A percentile compares a stretch with the other conserved stretches of the same genome.
These are phyloP conservation scores for Aspergillus sergii DNA, from an alignment of 2,329 filamentous ascomycete genomes.

Conservation along the genomic window DNA sequence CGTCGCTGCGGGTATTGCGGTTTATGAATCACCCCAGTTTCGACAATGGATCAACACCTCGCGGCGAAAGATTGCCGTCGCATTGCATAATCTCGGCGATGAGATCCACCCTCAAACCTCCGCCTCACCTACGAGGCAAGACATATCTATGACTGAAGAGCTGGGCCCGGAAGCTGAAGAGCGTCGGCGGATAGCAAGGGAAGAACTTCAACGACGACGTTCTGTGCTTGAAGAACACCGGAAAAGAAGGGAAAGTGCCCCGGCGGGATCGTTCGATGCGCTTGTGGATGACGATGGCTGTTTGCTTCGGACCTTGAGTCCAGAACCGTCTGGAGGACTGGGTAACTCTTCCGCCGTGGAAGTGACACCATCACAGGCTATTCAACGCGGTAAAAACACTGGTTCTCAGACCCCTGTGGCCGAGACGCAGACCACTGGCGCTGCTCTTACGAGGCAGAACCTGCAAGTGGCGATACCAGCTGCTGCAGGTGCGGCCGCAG, in stretches of 20 bases:
- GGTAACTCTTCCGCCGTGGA: conserved; percentile 45
- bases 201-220: conserved; percentile 49
- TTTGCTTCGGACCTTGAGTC: conserved; percentile 25
- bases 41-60: conserved; percentile 64
- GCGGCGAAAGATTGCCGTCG: conserved; percentile 62
- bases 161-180: conserved; percentile 46
- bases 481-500: conserved; percentile 30
- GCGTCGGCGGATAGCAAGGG: conserved; percentile 46
- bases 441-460: conserved; percentile 21
- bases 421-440: conserved; percentile 13
- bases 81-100: conserved; percentile 62
- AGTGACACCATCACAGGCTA: conserved; percentile 24
- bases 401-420: conserved; percentile 11
- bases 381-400: conserved; percentile 29
- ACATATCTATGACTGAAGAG: conserved; percentile 53
- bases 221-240: conserved; percentile 42
- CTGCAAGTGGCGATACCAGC: conserved; percentile 34
- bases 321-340: conserved; percentile 9
- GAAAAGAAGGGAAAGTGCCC: conserved; percentile 27
- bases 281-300: conserved; percentile 49
- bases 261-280: conserved; percentile 43
- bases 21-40: conserved; percentile 66
- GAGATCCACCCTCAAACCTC: conserved; percentile 56
- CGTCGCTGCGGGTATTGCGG: conserved; percentile 63
- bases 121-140: conserved; percentile 33